A percentile compares a stretch with the other conserved stretches of the same genome.
Evolutionary conservation across 2,329 filamentous ascomycete genomes (phyloP).

Genomic region (Cytospora chrysosperma): DNA sequence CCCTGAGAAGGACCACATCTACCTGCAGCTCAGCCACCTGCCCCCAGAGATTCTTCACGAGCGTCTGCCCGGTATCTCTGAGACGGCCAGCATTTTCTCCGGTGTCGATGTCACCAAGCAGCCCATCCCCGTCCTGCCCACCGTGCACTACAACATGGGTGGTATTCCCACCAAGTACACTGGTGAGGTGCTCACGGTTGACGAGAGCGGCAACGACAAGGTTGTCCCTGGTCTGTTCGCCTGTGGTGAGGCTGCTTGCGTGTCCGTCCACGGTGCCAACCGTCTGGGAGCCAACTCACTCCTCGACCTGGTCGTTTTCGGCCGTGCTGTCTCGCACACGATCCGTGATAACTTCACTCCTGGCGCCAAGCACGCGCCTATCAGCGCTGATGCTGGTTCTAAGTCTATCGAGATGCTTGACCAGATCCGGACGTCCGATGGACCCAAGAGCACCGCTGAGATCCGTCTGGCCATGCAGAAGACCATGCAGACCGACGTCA

Average conservation of each 20-base stretch:
- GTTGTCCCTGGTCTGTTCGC: conserved; percentile 93
- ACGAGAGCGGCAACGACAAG: conserved; percentile 84
- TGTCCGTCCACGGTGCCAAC: conserved; percentile 98
- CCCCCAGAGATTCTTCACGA: conserved; percentile 90
- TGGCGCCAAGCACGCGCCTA: conserved; percentile 74
- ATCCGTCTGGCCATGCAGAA: conserved; percentile 94
- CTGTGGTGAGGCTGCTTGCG: conserved; percentile 94
- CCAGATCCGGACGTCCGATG: conserved; percentile 77
- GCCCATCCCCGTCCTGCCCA: conserved; percentile 93
- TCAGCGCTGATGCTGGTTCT: conserved; percentile 82
- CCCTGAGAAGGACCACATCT: conserved; percentile 97
- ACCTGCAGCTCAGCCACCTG: conserved; percentile 94
- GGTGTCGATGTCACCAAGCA: conserved; percentile 97
- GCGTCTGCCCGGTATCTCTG: conserved; percentile 96
- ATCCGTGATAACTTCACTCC: conserved; percentile 93
- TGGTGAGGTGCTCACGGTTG: conserved; percentile 88
- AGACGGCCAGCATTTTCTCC: conserved; percentile 95
- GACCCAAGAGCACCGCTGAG: conserved; percentile 83
- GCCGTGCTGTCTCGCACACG: conserved; percentile 94
- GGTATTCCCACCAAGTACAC: conserved; percentile 98
- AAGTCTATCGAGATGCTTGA: conserved; percentile 85
- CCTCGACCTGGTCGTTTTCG: conserved; percentile 95
- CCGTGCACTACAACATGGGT: conserved; percentile 99
- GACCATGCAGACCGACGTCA: conserved; percentile 96
- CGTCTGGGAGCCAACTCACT: conserved; percentile 97